Evolutionary conservation across 1,284 basidiomycete species (phyloP).

Genomic region (Heterobasidion occidentale): DNA sequence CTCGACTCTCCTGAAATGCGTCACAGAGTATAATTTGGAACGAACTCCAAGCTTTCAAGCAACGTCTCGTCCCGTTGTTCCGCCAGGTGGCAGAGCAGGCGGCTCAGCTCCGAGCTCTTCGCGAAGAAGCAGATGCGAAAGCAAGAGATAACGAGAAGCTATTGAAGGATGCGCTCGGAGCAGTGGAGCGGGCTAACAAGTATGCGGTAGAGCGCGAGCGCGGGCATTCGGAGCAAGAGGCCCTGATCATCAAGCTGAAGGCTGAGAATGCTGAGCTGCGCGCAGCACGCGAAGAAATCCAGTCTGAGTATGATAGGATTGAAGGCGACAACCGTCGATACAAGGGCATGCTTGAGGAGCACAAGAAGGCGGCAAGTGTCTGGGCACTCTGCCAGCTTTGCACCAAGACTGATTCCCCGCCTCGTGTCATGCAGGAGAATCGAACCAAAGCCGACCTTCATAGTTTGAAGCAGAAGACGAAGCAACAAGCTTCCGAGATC

Average conservation of each 20-base stretch:
- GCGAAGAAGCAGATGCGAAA: neutral
- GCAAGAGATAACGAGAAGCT: neutral
- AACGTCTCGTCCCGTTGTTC: neutral
- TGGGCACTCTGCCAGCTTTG: neutral
- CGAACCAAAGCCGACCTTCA: neutral
- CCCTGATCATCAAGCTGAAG: neutral
- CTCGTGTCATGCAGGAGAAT: neutral
- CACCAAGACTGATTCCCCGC: no score
- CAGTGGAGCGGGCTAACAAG: neutral
- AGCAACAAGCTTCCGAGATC: neutral
- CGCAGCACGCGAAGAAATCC: neutral
- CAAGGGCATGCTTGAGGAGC: neutral
- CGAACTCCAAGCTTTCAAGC: neutral
- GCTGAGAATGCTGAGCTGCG: neutral
- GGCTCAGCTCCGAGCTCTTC: neutral
- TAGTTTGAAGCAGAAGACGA: neutral
- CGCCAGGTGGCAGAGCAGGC: neutral
- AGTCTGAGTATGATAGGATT: neutral
- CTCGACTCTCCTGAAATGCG: neutral
- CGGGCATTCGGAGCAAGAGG: neutral
- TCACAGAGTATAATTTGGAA: neutral
- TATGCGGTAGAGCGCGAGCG: neutral
- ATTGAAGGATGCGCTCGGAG: neutral
- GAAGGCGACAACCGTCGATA: neutral
- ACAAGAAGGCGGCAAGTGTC: neutral